These are phyloP conservation scores for Histomonas meleagridis DNA, from an alignment of 208 protist genomes.

Conservation along the genomic window DNA sequence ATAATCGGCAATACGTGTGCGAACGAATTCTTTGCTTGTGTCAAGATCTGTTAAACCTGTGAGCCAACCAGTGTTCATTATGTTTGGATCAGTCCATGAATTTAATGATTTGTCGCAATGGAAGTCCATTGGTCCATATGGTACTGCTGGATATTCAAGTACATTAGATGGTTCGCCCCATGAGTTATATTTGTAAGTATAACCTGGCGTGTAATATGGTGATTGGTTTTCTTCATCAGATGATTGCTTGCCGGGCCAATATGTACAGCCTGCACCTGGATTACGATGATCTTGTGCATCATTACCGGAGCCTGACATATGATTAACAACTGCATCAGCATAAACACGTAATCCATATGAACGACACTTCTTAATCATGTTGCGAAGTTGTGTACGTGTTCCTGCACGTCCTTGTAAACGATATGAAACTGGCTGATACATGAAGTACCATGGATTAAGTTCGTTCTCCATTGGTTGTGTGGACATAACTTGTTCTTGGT, in stretches of 20 bases:
- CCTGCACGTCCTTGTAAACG: conserved; percentile 54
- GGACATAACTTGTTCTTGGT: conserved; percentile 55
- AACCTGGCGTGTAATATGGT: conserved; percentile 55
- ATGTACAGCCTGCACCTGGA: conserved; percentile 39
- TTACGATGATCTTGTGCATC: conserved; percentile 52
- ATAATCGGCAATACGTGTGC: conserved; percentile 57
- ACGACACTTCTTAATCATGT: not conserved
- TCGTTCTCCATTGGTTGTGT: conserved; percentile 47
- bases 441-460: conserved; percentile 62
- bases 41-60: conserved; percentile 55
- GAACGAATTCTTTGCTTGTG: conserved; percentile 56
- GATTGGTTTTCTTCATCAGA: not conserved
- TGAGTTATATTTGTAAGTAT: conserved; percentile 45
- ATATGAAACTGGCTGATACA: conserved; percentile 59
- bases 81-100: conserved; percentile 56
- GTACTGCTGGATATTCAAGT: conserved; percentile 55
- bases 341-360: conserved; percentile 26
- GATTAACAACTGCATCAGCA: conserved; percentile 60
- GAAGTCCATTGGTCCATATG: conserved; percentile 57
- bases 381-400: not conserved
- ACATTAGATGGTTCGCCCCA: conserved; percentile 37
- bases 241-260: conserved; percentile 49
- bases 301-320: conserved; percentile 59
- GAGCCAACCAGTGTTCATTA: conserved; percentile 58
- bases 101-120: conserved; percentile 59